Evolutionary conservation across 768 basidiomycete genomes (phyloP), one percentile per base, ranked within the genome.

Genomic region (Lactarius sp.): DNA sequence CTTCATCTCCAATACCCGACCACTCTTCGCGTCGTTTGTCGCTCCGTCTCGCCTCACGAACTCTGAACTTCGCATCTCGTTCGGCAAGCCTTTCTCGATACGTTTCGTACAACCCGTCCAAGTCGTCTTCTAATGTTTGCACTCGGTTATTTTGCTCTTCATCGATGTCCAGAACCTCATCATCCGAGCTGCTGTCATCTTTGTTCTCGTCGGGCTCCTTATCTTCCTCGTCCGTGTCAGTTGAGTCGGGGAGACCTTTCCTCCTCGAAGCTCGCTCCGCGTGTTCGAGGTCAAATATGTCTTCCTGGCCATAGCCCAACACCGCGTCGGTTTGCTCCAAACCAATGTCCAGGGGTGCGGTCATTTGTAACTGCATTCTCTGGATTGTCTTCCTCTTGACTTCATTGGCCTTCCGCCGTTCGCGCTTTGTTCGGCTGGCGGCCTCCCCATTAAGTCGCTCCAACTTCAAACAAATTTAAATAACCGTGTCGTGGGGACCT

Each of bases 351-450:
- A 95, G 78, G n/a, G 97, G 97, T 20, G 94, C 93, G 13, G 90
- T 92, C 97, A 99, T 99, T 71, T 92, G 88, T 52, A 98, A 81
- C 73, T 98, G 97, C 85, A 98, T 90, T 57, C 95, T 88, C 71
- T 93, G 92, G 46, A 98, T 87, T 1, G 93, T 91, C 67, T 88
- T 85, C 34, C 83, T 80, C 75, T 90, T 92, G 71, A 90, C 79
- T 77, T 98, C 97, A 75, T 98, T 98, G 2, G 87, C 85, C 41
- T 86, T 83, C 59, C 94, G 84, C 58, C 90, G 83, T 69, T 92
- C 90, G 8, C 90, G 87, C 73, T 93, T 94, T 46, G 82, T 73
- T 52, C 86, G 84, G 34, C 87, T 83, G 46, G 81, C 79, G 36
- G 83, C 87, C 75, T 92, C 94, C 1, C 82, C 79, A 65, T 92